Evolutionary conservation across 768 basidiomycete genomes (phyloP), one percentile per base, ranked within the genome.

Genomic region (Russula emetica): DNA sequence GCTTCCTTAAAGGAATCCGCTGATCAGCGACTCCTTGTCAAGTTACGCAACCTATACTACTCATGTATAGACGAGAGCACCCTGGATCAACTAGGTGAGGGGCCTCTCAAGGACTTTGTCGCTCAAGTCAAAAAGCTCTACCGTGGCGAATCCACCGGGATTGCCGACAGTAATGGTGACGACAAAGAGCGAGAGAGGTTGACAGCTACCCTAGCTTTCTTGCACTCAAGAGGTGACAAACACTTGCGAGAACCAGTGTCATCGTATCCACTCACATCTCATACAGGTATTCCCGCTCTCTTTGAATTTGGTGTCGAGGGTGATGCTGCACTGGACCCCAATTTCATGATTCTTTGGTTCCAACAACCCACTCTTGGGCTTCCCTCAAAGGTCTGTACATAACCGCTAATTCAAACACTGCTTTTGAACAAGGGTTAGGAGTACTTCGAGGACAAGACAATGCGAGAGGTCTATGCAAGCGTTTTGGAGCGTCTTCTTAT

Each of bases 261-360:
- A 47, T 56, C 32, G 40, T 7, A 18, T 45, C 47, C 11, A 49
- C 49, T 71, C 28, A 58, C 47, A 20, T 62, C 30, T 30, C 11
- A 58, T 32, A 14, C 66, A 95, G 94, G 86, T 50, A 82, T 96
- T 63, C 82, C 82, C 22, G 88, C 84, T 2, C 74, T 98, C 14
- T 91, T 98, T 70, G 77, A 80, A n/a, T 88, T 94, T 68, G 78
- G 78, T n/a, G 81, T 95, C 62, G 93, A 96, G 63, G 94, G 95
- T 34, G 95, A 98, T 72, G 82, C 85, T 26, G 92, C 87, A 9
- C 79, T 84, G 6, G 92, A 97, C 70, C 92, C 95, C 0, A 92
- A 94, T 70, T 78, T 80, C 55, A 93, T 96, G 86, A 81, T 82
- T 0, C 78, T 94, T 16, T 94, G 90, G 89, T 87, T 96, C 70